A percentile compares a stretch with the other conserved stretches of the same genome.
These are phyloP conservation scores for Candida easanensis DNA, from an alignment of 805 yeast genomes.

Conservation along the genomic window DNA sequence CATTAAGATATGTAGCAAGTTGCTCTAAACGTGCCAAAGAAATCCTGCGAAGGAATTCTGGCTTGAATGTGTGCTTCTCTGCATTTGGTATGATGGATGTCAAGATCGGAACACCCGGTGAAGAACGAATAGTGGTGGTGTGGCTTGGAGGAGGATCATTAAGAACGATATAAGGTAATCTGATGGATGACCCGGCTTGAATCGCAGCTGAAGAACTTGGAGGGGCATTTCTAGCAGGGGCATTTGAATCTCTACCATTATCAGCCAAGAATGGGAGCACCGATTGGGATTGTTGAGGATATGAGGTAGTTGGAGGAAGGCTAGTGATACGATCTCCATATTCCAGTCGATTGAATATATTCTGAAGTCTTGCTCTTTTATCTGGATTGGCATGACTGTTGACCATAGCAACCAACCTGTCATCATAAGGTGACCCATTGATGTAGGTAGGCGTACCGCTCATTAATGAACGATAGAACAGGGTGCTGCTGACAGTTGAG, in stretches of 20 bases:
- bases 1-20: neutral
- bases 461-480: neutral
- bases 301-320: neutral
- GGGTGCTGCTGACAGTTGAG: neutral
- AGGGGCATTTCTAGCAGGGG: too few species aligned
- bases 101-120: neutral
- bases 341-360: neutral
- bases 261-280: too few species aligned
- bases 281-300: neutral
- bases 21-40: neutral
- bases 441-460: too few species aligned
- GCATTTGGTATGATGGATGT: neutral
- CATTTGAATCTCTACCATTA: too few species aligned
- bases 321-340: neutral
- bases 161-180: too few species aligned
- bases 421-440: neutral
- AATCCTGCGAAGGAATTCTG: neutral
- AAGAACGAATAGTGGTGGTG: too few species aligned
- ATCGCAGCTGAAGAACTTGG: too few species aligned
- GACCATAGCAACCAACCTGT: neutral
- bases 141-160: too few species aligned
- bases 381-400: neutral
- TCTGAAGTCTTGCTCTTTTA: neutral
- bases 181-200: too few species aligned
- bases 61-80: neutral